These are phyloP conservation scores for Saccharomycopsis fibuligera DNA, from an alignment of 805 yeast genomes.

Conservation along the genomic window DNA sequence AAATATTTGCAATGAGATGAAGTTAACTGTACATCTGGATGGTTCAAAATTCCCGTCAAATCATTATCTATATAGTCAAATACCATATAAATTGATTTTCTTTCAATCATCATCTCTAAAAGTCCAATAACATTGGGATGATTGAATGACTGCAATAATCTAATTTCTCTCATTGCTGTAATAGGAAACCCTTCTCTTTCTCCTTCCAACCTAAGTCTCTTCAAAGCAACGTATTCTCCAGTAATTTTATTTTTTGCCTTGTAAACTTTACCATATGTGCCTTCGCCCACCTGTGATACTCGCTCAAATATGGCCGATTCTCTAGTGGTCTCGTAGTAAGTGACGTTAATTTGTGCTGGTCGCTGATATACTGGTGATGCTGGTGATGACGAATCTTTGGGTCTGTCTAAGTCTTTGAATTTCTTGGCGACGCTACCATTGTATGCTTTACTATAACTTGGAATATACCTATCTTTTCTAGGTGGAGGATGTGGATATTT, in stretches of 20 bases:
- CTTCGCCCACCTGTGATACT: constrained; percentile 93
- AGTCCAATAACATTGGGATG: constrained; percentile 80
- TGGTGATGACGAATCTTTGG: not conserved
- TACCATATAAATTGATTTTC: constrained; percentile 70
- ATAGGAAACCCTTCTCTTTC: constrained; percentile 96
- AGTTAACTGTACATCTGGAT: constrained; percentile 56
- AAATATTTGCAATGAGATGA: constrained; percentile 63
- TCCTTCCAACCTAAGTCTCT: constrained; percentile 72
- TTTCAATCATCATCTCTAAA: constrained; percentile 84
- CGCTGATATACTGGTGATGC: no score
- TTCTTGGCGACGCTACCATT: not conserved
- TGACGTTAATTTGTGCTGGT: not conserved
- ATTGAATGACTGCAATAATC: constrained; percentile 72
- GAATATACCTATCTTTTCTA: not conserved
- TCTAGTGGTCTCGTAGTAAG: constrained; percentile 11
- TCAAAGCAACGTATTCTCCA: constrained; percentile 73
- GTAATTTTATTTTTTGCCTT: constrained; percentile 73
- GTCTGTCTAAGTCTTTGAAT: constrained; percentile 1
- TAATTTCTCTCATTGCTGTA: constrained; percentile 89
- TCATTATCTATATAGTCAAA: constrained; percentile 94
- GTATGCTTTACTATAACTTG: not conserved
- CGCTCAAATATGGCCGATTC: constrained; percentile 45
- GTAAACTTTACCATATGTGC: constrained; percentile 95
- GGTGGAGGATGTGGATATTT: not conserved
- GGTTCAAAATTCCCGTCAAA: constrained; percentile 77